phyloP scores from a whole-genome alignment of 2,329 filamentous ascomycete species.

The Cladobotryum protrusum region DNA sequence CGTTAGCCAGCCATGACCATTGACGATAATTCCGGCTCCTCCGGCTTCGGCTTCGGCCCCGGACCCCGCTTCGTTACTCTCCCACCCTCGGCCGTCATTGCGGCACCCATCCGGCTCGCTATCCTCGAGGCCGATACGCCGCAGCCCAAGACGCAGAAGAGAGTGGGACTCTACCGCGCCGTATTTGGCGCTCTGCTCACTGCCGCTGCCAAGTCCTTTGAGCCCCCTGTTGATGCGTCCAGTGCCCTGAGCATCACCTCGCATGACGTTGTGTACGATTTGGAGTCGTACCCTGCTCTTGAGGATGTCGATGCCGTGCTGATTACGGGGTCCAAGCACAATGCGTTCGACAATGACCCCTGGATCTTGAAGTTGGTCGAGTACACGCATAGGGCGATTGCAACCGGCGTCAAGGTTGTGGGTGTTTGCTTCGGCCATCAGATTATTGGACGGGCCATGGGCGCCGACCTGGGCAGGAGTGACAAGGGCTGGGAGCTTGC shows the following conservation, averaged over 20 bases:
- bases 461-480: slow-evolving; percentile 31
- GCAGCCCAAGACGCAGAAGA: slow-evolving; percentile 53
- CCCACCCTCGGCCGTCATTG: neutral
- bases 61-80: neutral
- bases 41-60: slow-evolving; percentile 8
- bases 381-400: slow-evolving; percentile 29
- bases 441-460: slow-evolving; percentile 38
- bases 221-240: slow-evolving; percentile 33
- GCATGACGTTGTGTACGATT: slow-evolving; percentile 64
- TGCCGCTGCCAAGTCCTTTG: slow-evolving; percentile 43
- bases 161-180: slow-evolving; percentile 67
- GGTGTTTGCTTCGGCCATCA: slow-evolving; percentile 46
- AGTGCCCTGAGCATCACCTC: slow-evolving; percentile 52
- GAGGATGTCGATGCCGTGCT: slow-evolving; percentile 75
- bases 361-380: slow-evolving; percentile 40
- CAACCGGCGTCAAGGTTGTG: slow-evolving; percentile 52
- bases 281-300: slow-evolving; percentile 63
- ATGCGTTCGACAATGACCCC: slow-evolving; percentile 35
- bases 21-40: neutral
- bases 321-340: slow-evolving; percentile 66
- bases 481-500: slow-evolving; percentile 40
- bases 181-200: slow-evolving; percentile 59
- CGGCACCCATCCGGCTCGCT: slow-evolving; percentile 64
- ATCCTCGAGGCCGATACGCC: slow-evolving; percentile 85
- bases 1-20: slow-evolving; percentile 9